phyloP scores from a whole-genome alignment of 331 rosid species.

The Phaseolus coccineus region DNA sequence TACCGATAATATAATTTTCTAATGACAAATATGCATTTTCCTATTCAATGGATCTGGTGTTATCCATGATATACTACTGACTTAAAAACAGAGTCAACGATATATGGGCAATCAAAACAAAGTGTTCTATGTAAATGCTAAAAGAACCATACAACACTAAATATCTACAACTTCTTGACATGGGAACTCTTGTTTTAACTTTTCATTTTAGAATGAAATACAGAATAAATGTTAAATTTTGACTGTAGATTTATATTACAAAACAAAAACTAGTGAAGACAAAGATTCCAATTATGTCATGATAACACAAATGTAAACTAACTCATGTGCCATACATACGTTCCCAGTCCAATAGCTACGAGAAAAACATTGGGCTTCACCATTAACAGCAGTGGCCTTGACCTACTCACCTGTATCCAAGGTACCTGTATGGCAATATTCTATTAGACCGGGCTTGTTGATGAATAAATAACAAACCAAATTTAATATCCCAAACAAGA shows the following conservation, averaged over 20 bases:
- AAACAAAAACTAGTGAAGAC: slow-evolving; percentile 19
- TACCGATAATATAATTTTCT: slow-evolving; percentile 9
- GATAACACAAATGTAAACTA: slow-evolving; percentile 35
- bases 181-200: background rate
- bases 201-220: slow-evolving; percentile 28
- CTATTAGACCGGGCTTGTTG: slow-evolving; percentile 32
- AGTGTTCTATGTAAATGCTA: background rate
- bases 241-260: background rate
- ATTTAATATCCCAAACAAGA: background rate
- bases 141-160: slow-evolving; percentile 4
- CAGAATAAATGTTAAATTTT: background rate
- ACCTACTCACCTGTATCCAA: slow-evolving; percentile 94
- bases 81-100: slow-evolving; percentile 14
- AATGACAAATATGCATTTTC: background rate
- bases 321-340: slow-evolving; percentile 57
- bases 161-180: slow-evolving; percentile 18
- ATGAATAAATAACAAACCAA: slow-evolving; percentile 14
- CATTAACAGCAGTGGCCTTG: slow-evolving; percentile 80
- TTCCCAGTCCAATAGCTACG: slow-evolving; percentile 86
- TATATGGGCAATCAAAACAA: slow-evolving; percentile 24
- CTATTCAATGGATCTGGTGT: background rate
- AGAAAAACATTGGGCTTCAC: slow-evolving; percentile 86
- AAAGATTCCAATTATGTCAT: slow-evolving; percentile 26
- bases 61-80: slow-evolving; percentile 9
- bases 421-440: slow-evolving; percentile 74